These are phyloP conservation scores for Fusarium odoratissimum DNA, from an alignment of 2,329 filamentous ascomycete genomes.

Conservation along the genomic window DNA sequence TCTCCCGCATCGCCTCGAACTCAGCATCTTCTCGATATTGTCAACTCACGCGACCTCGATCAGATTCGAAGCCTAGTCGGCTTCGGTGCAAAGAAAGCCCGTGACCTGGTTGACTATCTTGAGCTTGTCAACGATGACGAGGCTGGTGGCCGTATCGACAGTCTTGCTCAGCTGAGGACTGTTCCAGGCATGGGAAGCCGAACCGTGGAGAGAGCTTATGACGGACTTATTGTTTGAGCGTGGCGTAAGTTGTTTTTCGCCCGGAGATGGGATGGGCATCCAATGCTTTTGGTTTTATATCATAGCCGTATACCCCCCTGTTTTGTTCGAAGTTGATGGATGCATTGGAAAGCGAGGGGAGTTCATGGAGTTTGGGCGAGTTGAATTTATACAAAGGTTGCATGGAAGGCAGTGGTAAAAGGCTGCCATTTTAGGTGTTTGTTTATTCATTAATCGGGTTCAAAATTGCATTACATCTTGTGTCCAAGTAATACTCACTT, in stretches of 20 bases:
- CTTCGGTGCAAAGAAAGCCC: constrained; percentile 78
- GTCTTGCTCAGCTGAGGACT: constrained; percentile 62
- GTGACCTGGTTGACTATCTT: constrained; percentile 68
- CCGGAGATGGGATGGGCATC: constrained; percentile 17
- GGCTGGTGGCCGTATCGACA: constrained; percentile 56
- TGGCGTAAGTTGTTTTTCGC: constrained; percentile 3
- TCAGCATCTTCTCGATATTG: constrained; percentile 72
- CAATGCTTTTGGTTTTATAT: constrained; percentile 41
- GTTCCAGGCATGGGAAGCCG: constrained; percentile 69
- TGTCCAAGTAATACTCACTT: background rate
- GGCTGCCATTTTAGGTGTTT: constrained; percentile 21
- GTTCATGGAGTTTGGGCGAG: constrained; percentile 37
- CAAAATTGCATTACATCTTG: background rate
- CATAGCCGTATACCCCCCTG: constrained; percentile 41
- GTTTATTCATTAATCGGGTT: constrained; percentile 6
- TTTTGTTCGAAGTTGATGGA: constrained; percentile 27
- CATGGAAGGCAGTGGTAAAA: constrained; percentile 34
- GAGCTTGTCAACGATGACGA: constrained; percentile 57
- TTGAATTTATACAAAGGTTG: constrained; percentile 21
- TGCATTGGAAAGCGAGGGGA: constrained; percentile 35
- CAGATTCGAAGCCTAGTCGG: constrained; percentile 76
- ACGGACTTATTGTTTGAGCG: constrained; percentile 54
- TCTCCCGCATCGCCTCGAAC: constrained; percentile 65
- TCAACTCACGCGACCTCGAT: constrained; percentile 77
- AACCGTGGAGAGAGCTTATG: constrained; percentile 67